Evolutionary conservation across 2,329 filamentous ascomycete genomes (phyloP).

Genomic region (Aspergillus carbonarius): DNA sequence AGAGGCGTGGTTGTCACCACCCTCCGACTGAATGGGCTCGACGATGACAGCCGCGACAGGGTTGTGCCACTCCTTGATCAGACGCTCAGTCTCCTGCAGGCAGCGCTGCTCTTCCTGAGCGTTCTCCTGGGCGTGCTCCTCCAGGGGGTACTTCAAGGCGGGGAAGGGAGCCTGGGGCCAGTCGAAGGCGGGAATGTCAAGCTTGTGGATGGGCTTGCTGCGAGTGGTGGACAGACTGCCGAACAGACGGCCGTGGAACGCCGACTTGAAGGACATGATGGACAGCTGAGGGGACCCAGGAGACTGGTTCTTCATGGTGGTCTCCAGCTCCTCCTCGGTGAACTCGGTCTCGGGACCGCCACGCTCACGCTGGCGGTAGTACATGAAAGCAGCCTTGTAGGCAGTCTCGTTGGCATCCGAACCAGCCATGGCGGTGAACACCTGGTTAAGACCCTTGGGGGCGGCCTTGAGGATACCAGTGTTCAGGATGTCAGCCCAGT

Average conservation of each 20-base stretch:
- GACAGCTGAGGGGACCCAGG: conserved; percentile 77
- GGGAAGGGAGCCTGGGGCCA: conserved; percentile 93
- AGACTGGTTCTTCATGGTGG: conserved; percentile 75
- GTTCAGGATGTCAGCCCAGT: conserved; percentile 78
- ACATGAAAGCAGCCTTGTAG: conserved; percentile 96
- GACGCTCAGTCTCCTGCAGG: conserved; percentile 76
- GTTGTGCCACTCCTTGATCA: conserved; percentile 75
- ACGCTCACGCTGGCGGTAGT: conserved; percentile 75
- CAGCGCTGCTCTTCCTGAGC: conserved; percentile 76
- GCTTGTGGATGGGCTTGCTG: conserved; percentile 90
- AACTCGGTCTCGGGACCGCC: conserved; percentile 77
- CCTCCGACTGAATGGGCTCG: conserved; percentile 91
- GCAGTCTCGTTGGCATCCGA: conserved; percentile 93
- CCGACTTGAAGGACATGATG: conserved; percentile 84
- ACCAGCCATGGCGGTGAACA: conserved; percentile 86
- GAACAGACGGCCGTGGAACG: conserved; percentile 88
- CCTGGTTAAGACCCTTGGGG: conserved; percentile 79
- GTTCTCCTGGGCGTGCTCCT: conserved; percentile 77
- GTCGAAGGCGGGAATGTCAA: conserved; percentile 92
- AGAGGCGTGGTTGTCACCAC: conserved; percentile 90
- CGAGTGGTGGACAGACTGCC: conserved; percentile 84
- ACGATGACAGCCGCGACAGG: conserved; percentile 80
- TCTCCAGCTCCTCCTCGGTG: conserved; percentile 70
- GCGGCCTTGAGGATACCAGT: conserved; percentile 78
- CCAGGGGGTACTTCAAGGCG: conserved; percentile 79